Base-by-base conservation (phyloP, 108 stramenopile species). In the Chaetoceros tenuissimus region DNA sequence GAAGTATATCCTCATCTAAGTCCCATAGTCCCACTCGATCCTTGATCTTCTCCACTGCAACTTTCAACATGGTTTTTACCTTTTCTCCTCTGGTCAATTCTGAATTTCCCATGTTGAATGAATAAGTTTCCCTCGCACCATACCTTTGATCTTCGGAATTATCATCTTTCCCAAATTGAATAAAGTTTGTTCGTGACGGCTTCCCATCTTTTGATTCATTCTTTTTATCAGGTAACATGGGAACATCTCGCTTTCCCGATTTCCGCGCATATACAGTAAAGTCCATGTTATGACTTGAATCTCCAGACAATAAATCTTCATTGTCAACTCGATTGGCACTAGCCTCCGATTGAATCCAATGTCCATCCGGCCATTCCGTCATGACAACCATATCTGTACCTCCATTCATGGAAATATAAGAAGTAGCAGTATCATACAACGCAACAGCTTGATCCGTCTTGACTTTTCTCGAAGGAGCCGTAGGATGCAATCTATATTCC, bases 101-200 rank as follows among this genome's bases (percentile, higher is more conserved):
- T 0, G 16, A 34, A 51, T 26, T 28, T 29, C 62, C 28, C 0
- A 31, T 20, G 34, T 55, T 53, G 51, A 75, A 86, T 16, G 66
- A 55, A 59, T 90, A 90, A 17, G 79, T 86, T 69, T 90, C 89
- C 25, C 80, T 69, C 18, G 80, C 76, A 24, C 84, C 82, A 68
- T 79, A 83, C 49, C 46, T 18, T 24, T 2, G 1, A 24, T 28
- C 21, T 58, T 58, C 18, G n/a, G 51, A 1, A 43, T 28, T 31
- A 43, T 73, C 65, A 24, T 64, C 68, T 43, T 70, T 75, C 26
- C 75, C 75, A 63, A 86, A 82, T 57, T 82, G 79, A 55, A 86
- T 56, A 53, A 67, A 60, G 21, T 69, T 58, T 7, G 79, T 57
- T 46, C 84, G 68, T 20, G 75, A 73, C 2, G 84, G 84, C 10